Conservation (phyloP, 495 filamentous ascomycete species). For the Talaromyces thailandensis region DNA sequence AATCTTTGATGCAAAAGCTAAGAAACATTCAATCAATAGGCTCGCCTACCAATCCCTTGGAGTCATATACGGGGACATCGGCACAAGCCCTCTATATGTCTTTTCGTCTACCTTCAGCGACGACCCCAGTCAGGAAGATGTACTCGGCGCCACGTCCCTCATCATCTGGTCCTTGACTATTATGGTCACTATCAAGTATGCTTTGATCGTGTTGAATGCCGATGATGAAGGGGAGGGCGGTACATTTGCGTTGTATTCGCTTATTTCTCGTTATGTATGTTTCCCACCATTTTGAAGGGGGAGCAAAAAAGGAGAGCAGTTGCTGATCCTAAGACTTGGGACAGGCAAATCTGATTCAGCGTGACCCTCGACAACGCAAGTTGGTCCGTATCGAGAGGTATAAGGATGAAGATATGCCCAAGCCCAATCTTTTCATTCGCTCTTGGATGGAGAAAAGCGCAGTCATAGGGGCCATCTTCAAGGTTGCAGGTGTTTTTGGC, state of each 20-base stretch:
- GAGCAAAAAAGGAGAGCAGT: not conserved
- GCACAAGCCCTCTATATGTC: conserved; percentile 66
- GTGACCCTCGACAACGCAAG: conserved; percentile 45
- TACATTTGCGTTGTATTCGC: conserved; percentile 62
- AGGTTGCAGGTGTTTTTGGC: conserved; percentile 59
- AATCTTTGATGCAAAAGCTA: too few relatives aligned
- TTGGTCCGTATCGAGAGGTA: conserved; percentile 54
- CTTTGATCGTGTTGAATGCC: conserved; percentile 56
- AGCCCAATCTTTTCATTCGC: conserved; percentile 42
- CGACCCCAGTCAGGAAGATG: conserved; percentile 47
- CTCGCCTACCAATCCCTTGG: conserved; percentile 63
- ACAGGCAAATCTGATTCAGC: conserved; percentile 46
- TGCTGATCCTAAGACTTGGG: not conserved
- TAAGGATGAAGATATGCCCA: conserved; percentile 41
- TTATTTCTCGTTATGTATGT: conserved; percentile 61
- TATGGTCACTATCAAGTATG: conserved; percentile 68
- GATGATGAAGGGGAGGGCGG: conserved; percentile 75
- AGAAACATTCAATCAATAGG: conserved; percentile 11
- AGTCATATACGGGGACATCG: conserved; percentile 72
- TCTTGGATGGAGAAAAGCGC: conserved; percentile 47
- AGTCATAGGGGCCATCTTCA: conserved; percentile 43
- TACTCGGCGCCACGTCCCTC: conserved; percentile 62
- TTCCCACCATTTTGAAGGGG: not conserved
- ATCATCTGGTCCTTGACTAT: conserved; percentile 67
- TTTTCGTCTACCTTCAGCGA: conserved; percentile 59